Evolutionary conservation across 1,284 basidiomycete genomes (phyloP).

Genomic region (Ustilago loliicola): DNA sequence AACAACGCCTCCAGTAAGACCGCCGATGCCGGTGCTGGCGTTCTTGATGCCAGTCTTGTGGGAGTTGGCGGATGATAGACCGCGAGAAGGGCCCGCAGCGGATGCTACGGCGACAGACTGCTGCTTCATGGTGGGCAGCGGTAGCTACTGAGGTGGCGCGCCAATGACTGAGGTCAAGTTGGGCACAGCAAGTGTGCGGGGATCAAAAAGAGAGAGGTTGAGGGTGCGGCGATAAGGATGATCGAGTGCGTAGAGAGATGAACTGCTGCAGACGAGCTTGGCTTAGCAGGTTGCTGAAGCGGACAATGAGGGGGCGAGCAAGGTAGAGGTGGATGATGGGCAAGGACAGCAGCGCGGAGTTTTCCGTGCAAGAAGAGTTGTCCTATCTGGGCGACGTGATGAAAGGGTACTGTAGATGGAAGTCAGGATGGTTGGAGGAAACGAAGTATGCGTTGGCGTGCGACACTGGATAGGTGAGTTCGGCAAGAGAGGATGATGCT

Average conservation of each 20-base stretch:
- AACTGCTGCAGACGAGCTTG: not conserved
- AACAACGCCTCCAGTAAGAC: conserved; percentile 45
- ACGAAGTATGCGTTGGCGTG: not conserved
- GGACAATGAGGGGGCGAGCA: not conserved
- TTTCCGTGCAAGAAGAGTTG: not conserved
- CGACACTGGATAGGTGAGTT: not conserved
- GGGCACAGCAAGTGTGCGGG: too few relatives aligned
- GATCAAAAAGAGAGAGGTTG: not conserved
- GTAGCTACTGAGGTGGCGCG: not conserved
- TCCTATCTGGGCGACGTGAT: not conserved
- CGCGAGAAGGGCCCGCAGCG: conserved; percentile 32
- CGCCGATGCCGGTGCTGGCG: conserved; percentile 29
- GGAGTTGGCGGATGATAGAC: conserved; percentile 17
- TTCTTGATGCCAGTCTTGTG: conserved; percentile 23
- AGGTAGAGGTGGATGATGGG: not conserved
- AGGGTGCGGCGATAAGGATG: not conserved
- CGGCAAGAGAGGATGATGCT: not conserved
- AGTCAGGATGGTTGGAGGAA: not conserved
- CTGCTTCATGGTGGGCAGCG: conserved; percentile 25
- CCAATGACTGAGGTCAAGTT: not conserved
- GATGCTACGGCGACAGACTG: conserved; percentile 24
- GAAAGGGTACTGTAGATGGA: not conserved
- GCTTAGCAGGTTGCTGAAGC: not conserved
- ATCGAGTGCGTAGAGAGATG: too few relatives aligned
- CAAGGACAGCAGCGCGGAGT: not conserved